Base-by-base conservation (phyloP, 768 basidiomycete genomes). In the Exsudoporus frostii region DNA sequence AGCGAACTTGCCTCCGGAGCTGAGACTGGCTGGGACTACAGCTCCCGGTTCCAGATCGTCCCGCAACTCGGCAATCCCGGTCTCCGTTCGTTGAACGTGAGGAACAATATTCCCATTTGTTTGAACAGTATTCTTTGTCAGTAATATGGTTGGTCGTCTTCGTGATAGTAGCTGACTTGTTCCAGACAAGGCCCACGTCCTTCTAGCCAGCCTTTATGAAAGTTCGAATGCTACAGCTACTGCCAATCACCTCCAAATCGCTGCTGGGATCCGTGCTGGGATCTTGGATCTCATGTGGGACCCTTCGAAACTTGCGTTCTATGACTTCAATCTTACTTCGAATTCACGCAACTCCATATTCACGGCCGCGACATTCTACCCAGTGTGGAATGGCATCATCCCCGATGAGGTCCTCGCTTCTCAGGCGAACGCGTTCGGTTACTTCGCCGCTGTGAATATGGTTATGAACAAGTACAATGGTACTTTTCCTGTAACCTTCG, bases 201-300 rank as follows among this genome's bases (percentile, higher is more conserved):
- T 82, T 24, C 70, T 92, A 37, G 83, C 88, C 5, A 58, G 73
- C 25, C 74, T 93, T 2, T 92, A 89, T 61, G 74, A 70, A 11
- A 46, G 57, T n/a, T 68, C 77, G 9, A 78, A 85, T 41, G 50
- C 63, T 0, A 67, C 72, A 0, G 74, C 76, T 5, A 78, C 76
- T 0, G 62, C 71, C 3, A 66, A 71, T 25, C 91, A 94, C 62
- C 73, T 68, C 17, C 60, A 75, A 22, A 75, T 79, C 3, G 91
- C 92, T 0, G 68, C 76, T 0, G 69, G 72, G 8, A 71, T 92
- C 39, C 81, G 82, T 52, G 76, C 71, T 20, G 93, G 85, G 1
- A 82, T 97, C 54, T 73, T 97, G 33, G 95, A 98, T 66, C 79
- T 97, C 9, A 76, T 83, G 70, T 97, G 94, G 93, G 89, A 96